Conservation (phyloP, 139 green algal genomes). For the Tetradesmus obliquus region DNA sequence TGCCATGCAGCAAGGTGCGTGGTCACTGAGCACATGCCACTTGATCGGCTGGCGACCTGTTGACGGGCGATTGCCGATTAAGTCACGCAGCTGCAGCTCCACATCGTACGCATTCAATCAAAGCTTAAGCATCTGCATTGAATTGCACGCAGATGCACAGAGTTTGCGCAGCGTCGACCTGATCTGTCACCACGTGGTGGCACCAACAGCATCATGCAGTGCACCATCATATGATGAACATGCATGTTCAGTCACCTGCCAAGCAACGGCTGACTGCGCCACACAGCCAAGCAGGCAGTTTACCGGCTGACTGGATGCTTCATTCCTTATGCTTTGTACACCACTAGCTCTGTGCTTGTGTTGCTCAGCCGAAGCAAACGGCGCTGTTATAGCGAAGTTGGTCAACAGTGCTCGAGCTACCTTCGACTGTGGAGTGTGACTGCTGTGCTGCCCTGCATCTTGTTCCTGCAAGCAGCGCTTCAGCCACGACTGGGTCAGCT, state of each 20-base stretch:
- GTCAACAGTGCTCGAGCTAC: no score
- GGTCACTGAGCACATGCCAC: neutral
- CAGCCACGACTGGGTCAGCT: neutral
- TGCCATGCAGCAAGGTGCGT: neutral
- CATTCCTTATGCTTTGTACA: no score
- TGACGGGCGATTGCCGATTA: neutral
- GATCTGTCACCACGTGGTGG: neutral
- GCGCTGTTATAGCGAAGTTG: no score
- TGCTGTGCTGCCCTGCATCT: neutral
- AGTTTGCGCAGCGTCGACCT: no score
- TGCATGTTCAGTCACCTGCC: neutral
- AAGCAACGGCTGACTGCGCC: neutral
- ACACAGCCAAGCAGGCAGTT: neutral
- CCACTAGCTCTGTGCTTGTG: no score
- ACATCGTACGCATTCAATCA: no score
- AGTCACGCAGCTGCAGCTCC: neutral
- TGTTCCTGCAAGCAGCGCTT: neutral
- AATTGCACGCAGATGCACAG: no score
- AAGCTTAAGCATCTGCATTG: no score
- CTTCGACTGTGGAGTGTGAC: neutral
- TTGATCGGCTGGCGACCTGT: neutral
- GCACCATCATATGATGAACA: no score
- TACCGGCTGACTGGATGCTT: neutral
- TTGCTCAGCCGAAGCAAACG: no score
- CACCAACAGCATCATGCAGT: neutral